Base-by-base conservation (phyloP, 108 stramenopile genomes). In the Schizochytrium sp. region DNA sequence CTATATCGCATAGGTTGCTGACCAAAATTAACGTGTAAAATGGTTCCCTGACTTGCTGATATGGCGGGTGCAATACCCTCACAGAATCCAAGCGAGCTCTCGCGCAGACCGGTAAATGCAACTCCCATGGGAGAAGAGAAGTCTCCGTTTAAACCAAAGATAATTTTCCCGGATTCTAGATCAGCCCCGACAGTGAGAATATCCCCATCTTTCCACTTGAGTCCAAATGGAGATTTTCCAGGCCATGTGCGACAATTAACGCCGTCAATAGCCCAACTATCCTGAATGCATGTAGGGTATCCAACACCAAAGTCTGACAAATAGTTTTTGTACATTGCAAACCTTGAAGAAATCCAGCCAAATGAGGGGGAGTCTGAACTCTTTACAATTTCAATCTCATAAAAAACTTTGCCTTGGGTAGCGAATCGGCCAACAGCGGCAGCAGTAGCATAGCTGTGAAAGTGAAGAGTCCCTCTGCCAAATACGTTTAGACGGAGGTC, bases 331-430 rank as follows among this genome's bases (percentile, higher is more conserved):
- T 15, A 7, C 17, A 28, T 28, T n/a, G 50, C 50, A 40, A 83
- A 83, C 50, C 76, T 17, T n/a, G 28, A 2, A n/a, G 76, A 55
- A 7, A 40, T 1, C 47, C 47, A 83, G 12, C 76, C 76, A 42
- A 83, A 83, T 5, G 76, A 83, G 47, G 76, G 76, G 12, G 76
- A 46, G 5, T 83, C 76, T 12, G 76, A 55, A 10, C 49, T n/a
- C 15, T 42, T 56, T 47, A 83, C 28, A 42, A 83, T 83, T 42
- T 83, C 76, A 28, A 83, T 28, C 47, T 83, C 76, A 53, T 1
- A 83, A 28, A 55, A 49, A 53, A 83, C 47, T n/a, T 83, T 83
- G 50, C 76, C 76, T 13, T 13, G 15, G 15, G 15, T 28, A 5
- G 40, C 76, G 53, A 40, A 83, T 13, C 47, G 47, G 47, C 55